Conservation (phyloP, 129 eudicot genomes). For the Flaveria brownii region DNA sequence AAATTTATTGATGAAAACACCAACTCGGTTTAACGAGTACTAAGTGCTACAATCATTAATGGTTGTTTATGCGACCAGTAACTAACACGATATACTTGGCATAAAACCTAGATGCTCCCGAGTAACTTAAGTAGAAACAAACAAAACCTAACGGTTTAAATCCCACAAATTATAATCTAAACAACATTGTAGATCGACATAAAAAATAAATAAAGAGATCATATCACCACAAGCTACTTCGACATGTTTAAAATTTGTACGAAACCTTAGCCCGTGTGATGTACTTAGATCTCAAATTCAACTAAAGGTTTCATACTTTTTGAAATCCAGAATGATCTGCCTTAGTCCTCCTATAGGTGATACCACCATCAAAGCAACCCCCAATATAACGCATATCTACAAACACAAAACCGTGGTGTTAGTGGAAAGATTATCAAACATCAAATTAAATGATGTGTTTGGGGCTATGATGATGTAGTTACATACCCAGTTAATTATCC, state of each 20-base stretch:
- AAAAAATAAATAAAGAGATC: conserved; percentile 16
- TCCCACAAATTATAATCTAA: conserved; percentile 17
- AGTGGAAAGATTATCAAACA: conserved; percentile 1
- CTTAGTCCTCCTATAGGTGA: conserved; percentile 43
- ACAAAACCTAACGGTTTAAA: conserved; percentile 6
- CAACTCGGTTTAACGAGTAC: no score
- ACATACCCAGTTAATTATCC: conserved; percentile 79
- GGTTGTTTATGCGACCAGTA: background rate
- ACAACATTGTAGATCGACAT: background rate
- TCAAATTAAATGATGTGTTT: background rate
- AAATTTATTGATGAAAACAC: no score
- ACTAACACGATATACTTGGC: background rate
- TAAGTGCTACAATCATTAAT: background rate
- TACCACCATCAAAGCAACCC: conserved; percentile 30
- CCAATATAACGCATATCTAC: conserved; percentile 30
- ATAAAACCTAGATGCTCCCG: background rate
- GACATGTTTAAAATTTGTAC: conserved; percentile 23
- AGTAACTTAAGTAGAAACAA: conserved; percentile 12
- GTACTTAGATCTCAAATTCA: conserved; percentile 1
- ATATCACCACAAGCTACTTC: conserved; percentile 27
- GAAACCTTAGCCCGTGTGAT: conserved; percentile 23
- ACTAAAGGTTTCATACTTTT: conserved; percentile 25
- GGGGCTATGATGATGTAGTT: conserved; percentile 7
- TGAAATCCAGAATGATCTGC: conserved; percentile 33
- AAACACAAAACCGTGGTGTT: background rate